A percentile compares a stretch with the other conserved stretches of the same genome.
phyloP scores from a whole-genome alignment of 1,284 basidiomycete species.

The Sphaerobolus stellatus region DNA sequence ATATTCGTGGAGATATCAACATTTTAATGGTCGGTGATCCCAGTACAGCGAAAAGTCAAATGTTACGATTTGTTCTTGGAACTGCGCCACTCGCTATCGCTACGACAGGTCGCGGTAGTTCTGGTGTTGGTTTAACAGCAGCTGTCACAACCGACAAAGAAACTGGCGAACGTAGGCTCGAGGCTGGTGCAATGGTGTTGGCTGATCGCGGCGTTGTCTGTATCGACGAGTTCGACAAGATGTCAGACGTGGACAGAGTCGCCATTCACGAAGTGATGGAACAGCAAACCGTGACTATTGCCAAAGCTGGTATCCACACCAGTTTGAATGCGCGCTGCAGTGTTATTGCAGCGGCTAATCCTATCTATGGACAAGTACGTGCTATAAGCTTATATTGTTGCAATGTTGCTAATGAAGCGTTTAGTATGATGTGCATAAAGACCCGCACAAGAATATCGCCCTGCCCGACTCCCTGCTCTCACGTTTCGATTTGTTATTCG shows the following conservation, averaged over 20 bases:
- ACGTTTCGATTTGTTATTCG: conserved; percentile 98
- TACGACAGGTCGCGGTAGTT: conserved; percentile 95
- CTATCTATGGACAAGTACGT: conserved; percentile 93
- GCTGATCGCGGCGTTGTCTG: conserved; percentile 99
- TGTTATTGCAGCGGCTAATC: conserved; percentile 97
- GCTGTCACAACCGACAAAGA: conserved; percentile 98
- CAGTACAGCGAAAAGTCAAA: conserved; percentile 95
- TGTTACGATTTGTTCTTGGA: conserved; percentile 94
- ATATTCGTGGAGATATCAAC: conserved; percentile 99
- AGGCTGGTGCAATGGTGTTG: conserved; percentile 99
- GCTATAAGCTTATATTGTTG: conserved; percentile 3
- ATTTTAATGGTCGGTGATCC: conserved; percentile 99
- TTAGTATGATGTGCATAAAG: conserved; percentile 99
- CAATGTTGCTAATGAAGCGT: conserved; percentile 3
- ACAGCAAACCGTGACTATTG: conserved; percentile 98
- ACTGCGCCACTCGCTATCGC: conserved; percentile 97
- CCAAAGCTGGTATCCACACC: conserved; percentile 98
- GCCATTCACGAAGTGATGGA: conserved; percentile 99
- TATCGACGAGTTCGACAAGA: conserved; percentile 99
- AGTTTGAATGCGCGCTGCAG: conserved; percentile 97
- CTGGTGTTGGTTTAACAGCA: conserved; percentile 98
- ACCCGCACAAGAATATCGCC: conserved; percentile 98
- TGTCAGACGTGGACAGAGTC: conserved; percentile 98
- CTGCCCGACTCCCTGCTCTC: conserved; percentile 97
- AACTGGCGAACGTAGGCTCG: conserved; percentile 92